Evolutionary conservation across 139 green algal genomes (phyloP).

Genomic region (Coccomyxa sp.): DNA sequence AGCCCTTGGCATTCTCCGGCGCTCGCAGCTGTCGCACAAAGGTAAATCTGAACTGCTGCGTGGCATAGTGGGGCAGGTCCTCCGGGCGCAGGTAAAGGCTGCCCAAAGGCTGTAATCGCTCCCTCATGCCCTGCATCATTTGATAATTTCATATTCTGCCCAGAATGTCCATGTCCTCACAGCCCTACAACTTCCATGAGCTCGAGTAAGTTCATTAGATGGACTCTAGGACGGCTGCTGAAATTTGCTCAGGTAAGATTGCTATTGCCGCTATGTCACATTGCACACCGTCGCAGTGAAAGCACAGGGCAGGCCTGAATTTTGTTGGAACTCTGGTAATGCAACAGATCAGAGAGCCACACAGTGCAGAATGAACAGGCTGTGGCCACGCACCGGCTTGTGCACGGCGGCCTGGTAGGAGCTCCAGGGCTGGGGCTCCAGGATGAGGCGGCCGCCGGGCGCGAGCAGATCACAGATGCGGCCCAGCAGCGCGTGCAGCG

Average conservation of each 20-base stretch:
- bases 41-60: conserved; percentile 50
- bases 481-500: conserved; percentile 65
- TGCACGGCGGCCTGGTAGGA: conserved; percentile 66
- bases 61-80: conserved; percentile 46
- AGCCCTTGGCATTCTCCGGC: conserved; percentile 20
- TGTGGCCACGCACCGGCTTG: conserved; percentile 43
- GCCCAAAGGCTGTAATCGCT: conserved; percentile 2
- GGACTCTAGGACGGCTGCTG: not conserved
- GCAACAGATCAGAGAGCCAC: not conserved
- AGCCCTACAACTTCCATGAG: not conserved
- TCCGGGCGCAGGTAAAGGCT: conserved; percentile 62
- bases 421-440: conserved; percentile 89
- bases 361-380: not conserved
- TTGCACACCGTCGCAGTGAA: not conserved
- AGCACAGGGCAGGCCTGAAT: not conserved
- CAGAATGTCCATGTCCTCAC: not conserved
- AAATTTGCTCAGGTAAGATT: not conserved
- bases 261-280: not conserved
- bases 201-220: not conserved
- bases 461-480: conserved; percentile 29
- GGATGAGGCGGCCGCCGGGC: conserved; percentile 72
- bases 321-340: not conserved
- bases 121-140: not conserved
- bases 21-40: conserved; percentile 41
- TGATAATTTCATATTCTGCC: not conserved